Evolutionary conservation across 805 yeast genomes (phyloP), one percentile per base, ranked within the genome.

Genomic region (Isabelozyma heimii): DNA sequence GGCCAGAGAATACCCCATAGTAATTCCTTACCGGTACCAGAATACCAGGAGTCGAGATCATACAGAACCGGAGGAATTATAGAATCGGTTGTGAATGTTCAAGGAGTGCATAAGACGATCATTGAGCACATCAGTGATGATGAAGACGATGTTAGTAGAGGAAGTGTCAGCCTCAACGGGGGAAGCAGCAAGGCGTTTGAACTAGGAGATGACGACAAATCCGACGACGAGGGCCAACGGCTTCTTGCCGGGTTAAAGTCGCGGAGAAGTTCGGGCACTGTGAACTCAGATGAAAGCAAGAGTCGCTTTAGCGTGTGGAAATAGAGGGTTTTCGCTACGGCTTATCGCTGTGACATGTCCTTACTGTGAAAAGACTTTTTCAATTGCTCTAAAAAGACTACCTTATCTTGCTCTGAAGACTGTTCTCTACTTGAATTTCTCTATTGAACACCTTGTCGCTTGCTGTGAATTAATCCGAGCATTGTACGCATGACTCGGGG

Each of bases 81-180:
- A 47, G 97, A 90, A 67, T 83, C 88, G 39, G 85, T 90, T 14
- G 83, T 90, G n/a, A 87, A 85, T 45, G 87, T 87, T 26, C 84
- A 85, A 61, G 97, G 97, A 47, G 87, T 88, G 16, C 84, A 83
- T 58, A 90, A 90, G 73, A 89, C 95, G 3, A 87, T 90, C 52
- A 89, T 90, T 58, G 92, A 87, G 57, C 85, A 82, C 47, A 76
- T 79, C 5, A 66, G 80, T 52, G 78, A 72, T 48, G 71, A 73
- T 39, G 82, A 80, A 17, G 70, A 66, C 38, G 66, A 59, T 8
- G 46, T 30, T 13, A n/a, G 42, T 7, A 10, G 42, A n/a, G 15
- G 28, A 13, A 33, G 14, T 20, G 17, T 30, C 30, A 40, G 27
- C 28, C 8, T 27, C n/a, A 41, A 43, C 13, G 37, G 15, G 17